A percentile compares a stretch with the other conserved stretches of the same genome.
Evolutionary conservation across 176 grass and related monocot genomes (phyloP).

Genomic region (Thalia dealbata): DNA sequence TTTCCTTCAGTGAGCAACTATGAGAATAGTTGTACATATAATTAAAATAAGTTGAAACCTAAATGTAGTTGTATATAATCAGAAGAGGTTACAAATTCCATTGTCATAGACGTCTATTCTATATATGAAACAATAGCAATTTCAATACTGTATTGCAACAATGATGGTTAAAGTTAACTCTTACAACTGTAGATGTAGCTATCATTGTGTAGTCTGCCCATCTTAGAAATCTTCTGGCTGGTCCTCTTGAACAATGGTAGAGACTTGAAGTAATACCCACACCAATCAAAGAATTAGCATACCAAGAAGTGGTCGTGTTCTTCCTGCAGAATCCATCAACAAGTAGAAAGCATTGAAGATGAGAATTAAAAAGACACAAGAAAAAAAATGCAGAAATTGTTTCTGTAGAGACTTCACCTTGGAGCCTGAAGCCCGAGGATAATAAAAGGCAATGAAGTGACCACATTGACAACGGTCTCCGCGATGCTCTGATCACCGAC

Average conservation of each 20-base stretch:
- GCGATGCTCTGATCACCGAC: conserved; percentile 59
- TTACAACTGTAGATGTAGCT: conserved; percentile 74
- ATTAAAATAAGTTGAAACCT: too few relatives aligned
- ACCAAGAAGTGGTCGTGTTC: conserved; percentile 57
- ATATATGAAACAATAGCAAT: not conserved
- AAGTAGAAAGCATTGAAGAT: conserved; percentile 25
- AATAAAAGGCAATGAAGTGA: conserved; percentile 86
- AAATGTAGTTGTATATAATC: too few relatives aligned
- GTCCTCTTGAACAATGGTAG: conserved; percentile 74
- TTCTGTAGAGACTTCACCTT: conserved; percentile 35
- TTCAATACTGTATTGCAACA: not conserved
- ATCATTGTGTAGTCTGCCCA: conserved; percentile 99
- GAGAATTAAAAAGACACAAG: not conserved
- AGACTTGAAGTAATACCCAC: conserved; percentile 87
- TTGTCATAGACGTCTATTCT: too few relatives aligned
- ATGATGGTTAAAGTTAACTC: not conserved
- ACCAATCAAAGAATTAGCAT: conserved; percentile 86
- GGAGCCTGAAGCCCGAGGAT: conserved; percentile 61
- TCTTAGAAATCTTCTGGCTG: conserved; percentile 70
- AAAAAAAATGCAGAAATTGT: not conserved
- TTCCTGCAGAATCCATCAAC: conserved; percentile 65
- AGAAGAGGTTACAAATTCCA: too few relatives aligned
- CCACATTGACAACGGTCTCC: conserved; percentile 83
- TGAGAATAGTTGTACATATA: too few relatives aligned
- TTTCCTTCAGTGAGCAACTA: too few relatives aligned